Conservation (phyloP, 768 basidiomycete species). For the Porpolomopsis calyptriformis region DNA sequence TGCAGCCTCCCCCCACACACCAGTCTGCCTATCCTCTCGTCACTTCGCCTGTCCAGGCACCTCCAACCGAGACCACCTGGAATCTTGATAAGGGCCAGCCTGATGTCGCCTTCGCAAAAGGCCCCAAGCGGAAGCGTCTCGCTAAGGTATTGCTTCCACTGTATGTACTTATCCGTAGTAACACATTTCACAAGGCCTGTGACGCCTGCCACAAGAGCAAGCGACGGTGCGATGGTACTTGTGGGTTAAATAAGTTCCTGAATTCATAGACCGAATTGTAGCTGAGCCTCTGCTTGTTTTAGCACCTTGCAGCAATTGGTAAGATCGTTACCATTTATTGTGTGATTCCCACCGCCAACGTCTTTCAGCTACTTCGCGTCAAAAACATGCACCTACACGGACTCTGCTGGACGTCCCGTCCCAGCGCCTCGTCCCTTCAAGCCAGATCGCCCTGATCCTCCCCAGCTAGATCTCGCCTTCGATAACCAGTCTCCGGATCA, state of each 20-base stretch:
- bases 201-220: slow-evolving; percentile 82
- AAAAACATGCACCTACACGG: slow-evolving; percentile 73
- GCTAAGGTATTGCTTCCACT: slow-evolving; percentile 30
- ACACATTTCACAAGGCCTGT: slow-evolving; percentile 39
- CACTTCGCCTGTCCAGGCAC: slow-evolving; percentile 10
- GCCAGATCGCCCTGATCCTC: slow-evolving; percentile 28
- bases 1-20: slow-evolving; percentile 15
- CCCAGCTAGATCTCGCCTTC: slow-evolving; percentile 12
- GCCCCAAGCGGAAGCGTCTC: slow-evolving; percentile 44
- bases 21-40: slow-evolving; percentile 10
- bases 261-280: slow-evolving; percentile 9
- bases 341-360: slow-evolving; percentile 2
- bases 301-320: slow-evolving; percentile 83
- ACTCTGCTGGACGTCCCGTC: slow-evolving; percentile 68
- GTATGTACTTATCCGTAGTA: slow-evolving; percentile 5
- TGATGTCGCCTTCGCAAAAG: slow-evolving; percentile 29
- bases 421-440: slow-evolving; percentile 53
- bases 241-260: slow-evolving; percentile 34
- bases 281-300: slow-evolving; percentile 13
- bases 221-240: slow-evolving; percentile 73
- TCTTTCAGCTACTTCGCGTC: slow-evolving; percentile 62
- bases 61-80: slow-evolving; percentile 17
- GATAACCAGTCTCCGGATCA: slow-evolving; percentile 7
- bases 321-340: slow-evolving; percentile 11
- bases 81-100: slow-evolving; percentile 19